Evolutionary conservation across 2,329 filamentous ascomycete genomes (phyloP), one percentile per base, ranked within the genome.

Genomic region (Fusarium zealandicum): DNA sequence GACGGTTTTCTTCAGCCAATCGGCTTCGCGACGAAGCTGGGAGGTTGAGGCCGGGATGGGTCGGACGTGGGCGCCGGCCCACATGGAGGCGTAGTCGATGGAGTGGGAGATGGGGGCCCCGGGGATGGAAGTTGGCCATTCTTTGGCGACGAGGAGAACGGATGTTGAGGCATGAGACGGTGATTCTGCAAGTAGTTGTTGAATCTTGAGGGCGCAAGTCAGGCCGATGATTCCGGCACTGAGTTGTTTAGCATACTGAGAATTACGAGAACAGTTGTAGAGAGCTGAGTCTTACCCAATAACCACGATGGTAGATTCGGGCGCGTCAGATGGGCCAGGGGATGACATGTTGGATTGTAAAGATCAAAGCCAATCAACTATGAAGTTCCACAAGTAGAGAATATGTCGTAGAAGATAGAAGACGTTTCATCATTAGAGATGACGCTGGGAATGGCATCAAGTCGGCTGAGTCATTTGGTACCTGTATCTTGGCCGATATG

Each of bases 1-100:
- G 3, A 67, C 61, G 0, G 72, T 69, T 2, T 51, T 28, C 48
- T 62, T 72, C 2, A 74, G 38, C 72, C 72, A 74, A 1, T 48
- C 38, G 1, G 72, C 72, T 48, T 74, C 72, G 16, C 67, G 67
- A 5, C 42, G 59, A 1, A 73, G 51, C 38, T 74, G 72, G 2
- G 70, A 59, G 6, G 70, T 72, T 6, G 66, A 66, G 2, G 66
- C 70, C 2, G 78, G 78, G 28, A 83, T 78, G 63, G 77, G 81
- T 33, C 81, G 76, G 59, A 83, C 81, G 64, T 85, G 81, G 2
- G 82, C 82, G 10, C 82, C 82, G 30, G 77, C 82, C 82, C 81
- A 84, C 44, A 82, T 81, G 25, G 82, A 84, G 12, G 82, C 80
- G 65, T 79, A 85, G 71, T 84, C 66, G 17, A 63, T 57, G 0